These are phyloP conservation scores for Edaphochlamys debaryana DNA, from an alignment of 139 green algal species.

Conservation along the genomic window DNA sequence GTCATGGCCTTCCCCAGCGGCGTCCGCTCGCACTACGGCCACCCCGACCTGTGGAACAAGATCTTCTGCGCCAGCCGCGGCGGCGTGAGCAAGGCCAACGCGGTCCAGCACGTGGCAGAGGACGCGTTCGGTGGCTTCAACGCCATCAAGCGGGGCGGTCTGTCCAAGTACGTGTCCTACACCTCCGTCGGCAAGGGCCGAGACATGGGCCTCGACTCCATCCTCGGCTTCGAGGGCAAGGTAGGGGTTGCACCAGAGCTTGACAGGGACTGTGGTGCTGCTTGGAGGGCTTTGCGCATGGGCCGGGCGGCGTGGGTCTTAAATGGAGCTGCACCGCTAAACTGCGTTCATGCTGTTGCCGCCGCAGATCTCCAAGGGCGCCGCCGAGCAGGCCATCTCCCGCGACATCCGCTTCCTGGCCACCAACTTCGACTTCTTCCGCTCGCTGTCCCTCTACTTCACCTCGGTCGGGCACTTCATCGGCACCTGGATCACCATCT, in stretches of 20 bases:
- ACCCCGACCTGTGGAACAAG: too few species aligned
- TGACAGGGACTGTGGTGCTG: too few species aligned
- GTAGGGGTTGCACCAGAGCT: too few species aligned
- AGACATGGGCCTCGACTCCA: too few species aligned
- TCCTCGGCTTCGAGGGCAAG: too few species aligned
- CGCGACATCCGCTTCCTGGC: slow-evolving; percentile 70
- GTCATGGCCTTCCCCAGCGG: slow-evolving; percentile 76
- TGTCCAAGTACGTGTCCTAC: too few species aligned
- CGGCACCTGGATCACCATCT: slow-evolving; percentile 73
- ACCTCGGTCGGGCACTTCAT: slow-evolving; percentile 80
- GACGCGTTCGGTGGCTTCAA: slow-evolving; percentile 74
- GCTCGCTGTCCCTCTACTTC: slow-evolving; percentile 79
- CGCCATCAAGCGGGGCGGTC: slow-evolving; percentile 71
- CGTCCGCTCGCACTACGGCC: slow-evolving; percentile 87
- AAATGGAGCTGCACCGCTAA: too few species aligned
- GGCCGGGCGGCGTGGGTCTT: too few species aligned
- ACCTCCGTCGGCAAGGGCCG: too few species aligned
- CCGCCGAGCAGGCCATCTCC: slow-evolving; percentile 78
- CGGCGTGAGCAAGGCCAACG: slow-evolving; percentile 69
- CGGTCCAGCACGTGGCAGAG: slow-evolving; percentile 62
- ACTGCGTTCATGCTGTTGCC: too few species aligned
- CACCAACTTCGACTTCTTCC: slow-evolving; percentile 81
- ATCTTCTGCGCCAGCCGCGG: slow-evolving; percentile 89
- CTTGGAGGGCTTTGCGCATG: too few species aligned
- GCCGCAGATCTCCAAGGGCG: slow-evolving; percentile 57